Evolutionary conservation across 768 basidiomycete genomes (phyloP).

Genomic region (Hortiboletus campestris): DNA sequence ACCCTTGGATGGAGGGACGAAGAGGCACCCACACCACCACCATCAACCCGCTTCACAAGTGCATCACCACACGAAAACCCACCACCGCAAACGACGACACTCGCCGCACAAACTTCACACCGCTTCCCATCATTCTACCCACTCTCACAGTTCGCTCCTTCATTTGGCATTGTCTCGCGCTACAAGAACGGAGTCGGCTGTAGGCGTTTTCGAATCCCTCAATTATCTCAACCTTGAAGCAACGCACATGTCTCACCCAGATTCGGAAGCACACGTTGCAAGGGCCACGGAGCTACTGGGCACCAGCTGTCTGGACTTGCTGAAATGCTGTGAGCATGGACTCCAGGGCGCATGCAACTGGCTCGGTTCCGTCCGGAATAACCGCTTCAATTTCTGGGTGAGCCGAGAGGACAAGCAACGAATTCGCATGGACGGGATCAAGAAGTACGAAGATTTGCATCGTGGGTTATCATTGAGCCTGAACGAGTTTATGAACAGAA

Average conservation of each 20-base stretch:
- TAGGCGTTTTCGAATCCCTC: conserved; percentile 74
- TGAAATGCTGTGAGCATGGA: conserved; percentile 42
- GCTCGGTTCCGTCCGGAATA: conserved; percentile 42
- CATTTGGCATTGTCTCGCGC: conserved; percentile 35
- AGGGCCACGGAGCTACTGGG: conserved; percentile 45
- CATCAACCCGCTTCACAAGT: conserved; percentile 1
- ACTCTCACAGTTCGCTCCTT: conserved; percentile 39
- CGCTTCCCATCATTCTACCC: conserved; percentile 26
- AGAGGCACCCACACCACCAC: not conserved
- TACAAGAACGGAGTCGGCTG: conserved; percentile 47
- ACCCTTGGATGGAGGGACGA: not conserved
- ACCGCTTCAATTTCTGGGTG: conserved; percentile 40
- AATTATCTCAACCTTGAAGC: conserved; percentile 68
- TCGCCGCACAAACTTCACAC: conserved; percentile 9
- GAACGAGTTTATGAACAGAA: conserved; percentile 46
- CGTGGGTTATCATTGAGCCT: conserved; percentile 37
- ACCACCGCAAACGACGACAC: conserved; percentile 10
- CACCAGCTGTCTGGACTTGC: conserved; percentile 53
- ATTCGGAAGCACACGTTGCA: conserved; percentile 41
- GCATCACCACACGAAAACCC: conserved; percentile 1
- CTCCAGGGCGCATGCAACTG: conserved; percentile 47
- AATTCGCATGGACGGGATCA: conserved; percentile 34
- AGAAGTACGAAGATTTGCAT: conserved; percentile 37
- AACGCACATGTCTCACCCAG: conserved; percentile 48
- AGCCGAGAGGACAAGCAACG: conserved; percentile 29